Evolutionary conservation across 345 rosid species (phyloP).

Genomic region (Brassica nigra): DNA sequence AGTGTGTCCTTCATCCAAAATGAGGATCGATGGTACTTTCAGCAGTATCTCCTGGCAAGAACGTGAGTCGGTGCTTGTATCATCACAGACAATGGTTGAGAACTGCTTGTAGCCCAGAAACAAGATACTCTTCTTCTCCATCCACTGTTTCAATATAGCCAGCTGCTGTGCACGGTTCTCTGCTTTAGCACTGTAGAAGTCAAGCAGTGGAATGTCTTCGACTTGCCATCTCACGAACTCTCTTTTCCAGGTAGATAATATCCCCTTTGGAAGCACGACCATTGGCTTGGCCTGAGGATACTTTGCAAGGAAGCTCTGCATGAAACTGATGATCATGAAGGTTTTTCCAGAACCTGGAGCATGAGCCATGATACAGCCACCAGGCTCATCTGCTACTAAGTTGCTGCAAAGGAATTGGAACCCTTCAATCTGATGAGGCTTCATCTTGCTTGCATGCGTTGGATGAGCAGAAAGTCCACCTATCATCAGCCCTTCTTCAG

Average conservation of each 20-base stretch:
- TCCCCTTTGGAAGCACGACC: conserved; percentile 91
- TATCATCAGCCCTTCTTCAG: conserved; percentile 58
- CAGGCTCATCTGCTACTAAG: conserved; percentile 73
- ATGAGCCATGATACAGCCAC: conserved; percentile 97
- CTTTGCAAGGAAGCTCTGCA: conserved; percentile 93
- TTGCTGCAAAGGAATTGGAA: conserved; percentile 88
- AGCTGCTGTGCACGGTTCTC: conserved; percentile 76
- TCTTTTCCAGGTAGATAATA: conserved; percentile 82
- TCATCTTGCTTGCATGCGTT: conserved; percentile 80
- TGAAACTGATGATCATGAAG: conserved; percentile 91
- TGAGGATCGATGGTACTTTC: conserved; percentile 73
- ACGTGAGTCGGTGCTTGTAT: conserved; percentile 37
- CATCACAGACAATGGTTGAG: conserved; percentile 77
- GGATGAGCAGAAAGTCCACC: conserved; percentile 84
- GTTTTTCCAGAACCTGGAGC: conserved; percentile 99
- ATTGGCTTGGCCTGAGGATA: conserved; percentile 86
- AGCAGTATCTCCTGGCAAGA: conserved; percentile 81
- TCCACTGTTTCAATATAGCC: conserved; percentile 76
- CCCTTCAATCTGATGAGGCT: conserved; percentile 93
- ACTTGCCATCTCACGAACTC: conserved; percentile 90
- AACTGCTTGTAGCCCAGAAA: conserved; percentile 94
- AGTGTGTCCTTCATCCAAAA: conserved; percentile 96
- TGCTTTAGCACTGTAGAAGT: conserved; percentile 81
- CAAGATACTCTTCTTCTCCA: conserved; percentile 78
- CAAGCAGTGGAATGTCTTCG: conserved; percentile 76